These are phyloP conservation scores for Xylaria sp. DNA, from an alignment of 2,329 filamentous ascomycete species.

Conservation along the genomic window DNA sequence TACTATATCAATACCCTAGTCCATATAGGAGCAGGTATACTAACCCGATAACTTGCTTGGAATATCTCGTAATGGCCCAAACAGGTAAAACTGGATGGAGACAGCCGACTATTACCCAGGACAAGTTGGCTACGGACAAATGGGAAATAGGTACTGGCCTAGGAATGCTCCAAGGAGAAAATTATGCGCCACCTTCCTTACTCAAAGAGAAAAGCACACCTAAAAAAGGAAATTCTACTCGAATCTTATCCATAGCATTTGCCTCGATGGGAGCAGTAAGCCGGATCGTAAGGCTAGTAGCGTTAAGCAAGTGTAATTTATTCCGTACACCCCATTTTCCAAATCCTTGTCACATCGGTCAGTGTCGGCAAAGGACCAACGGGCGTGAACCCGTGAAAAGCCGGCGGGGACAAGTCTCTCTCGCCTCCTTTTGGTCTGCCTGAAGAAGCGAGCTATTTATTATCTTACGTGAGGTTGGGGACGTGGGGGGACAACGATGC, in stretches of 20 bases:
- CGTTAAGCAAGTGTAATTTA: slow-evolving; percentile 23
- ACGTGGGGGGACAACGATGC: not conserved
- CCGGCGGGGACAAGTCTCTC: too few relatives aligned
- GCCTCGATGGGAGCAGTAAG: too few relatives aligned
- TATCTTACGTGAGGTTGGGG: slow-evolving; percentile 17
- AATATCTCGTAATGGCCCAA: too few relatives aligned
- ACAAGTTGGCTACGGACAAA: too few relatives aligned
- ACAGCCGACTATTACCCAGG: too few relatives aligned
- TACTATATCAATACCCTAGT: too few relatives aligned
- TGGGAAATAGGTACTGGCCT: not conserved
- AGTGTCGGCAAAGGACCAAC: not conserved
- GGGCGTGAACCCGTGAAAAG: not conserved
- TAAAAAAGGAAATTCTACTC: too few relatives aligned
- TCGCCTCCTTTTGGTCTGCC: not conserved
- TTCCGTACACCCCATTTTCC: slow-evolving; percentile 1
- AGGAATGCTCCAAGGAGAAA: not conserved
- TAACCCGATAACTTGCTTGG: not conserved
- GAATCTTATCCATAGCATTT: too few relatives aligned
- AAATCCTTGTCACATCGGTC: slow-evolving; percentile 14
- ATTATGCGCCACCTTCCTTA: not conserved
- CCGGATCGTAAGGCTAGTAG: slow-evolving; percentile 23
- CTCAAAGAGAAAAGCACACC: too few relatives aligned
- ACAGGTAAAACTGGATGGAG: too few relatives aligned
- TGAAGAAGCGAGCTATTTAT: not conserved
- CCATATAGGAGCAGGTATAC: not conserved